Percentiles rank a stretch among this genome's conserved stretches.
phyloP scores from a whole-genome alignment of 2,329 filamentous ascomycete species.

The Exserohilum rostratum region DNA sequence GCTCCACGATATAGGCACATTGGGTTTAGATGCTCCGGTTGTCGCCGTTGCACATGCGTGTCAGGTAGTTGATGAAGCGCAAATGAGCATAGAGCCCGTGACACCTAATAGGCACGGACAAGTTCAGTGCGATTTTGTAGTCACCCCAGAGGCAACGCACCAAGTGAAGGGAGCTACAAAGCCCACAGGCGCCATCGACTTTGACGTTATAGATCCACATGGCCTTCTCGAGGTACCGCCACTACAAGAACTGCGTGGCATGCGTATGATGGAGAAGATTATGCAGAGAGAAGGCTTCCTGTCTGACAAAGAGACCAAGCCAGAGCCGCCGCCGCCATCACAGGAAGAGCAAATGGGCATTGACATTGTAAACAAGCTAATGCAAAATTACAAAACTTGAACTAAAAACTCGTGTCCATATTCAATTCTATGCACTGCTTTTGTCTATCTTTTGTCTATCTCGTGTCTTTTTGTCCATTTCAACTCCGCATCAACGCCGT shows the following conservation, averaged over 20 bases:
- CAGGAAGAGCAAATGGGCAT: slow-evolving; percentile 43
- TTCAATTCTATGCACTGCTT: slow-evolving; percentile 49
- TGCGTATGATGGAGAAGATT: slow-evolving; percentile 45
- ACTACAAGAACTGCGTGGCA: slow-evolving; percentile 45
- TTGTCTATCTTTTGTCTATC: too few relatives aligned
- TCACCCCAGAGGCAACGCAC: slow-evolving; percentile 45
- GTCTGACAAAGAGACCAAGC: slow-evolving; percentile 10
- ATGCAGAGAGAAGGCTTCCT: slow-evolving; percentile 32
- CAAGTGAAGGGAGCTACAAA: slow-evolving; percentile 40
- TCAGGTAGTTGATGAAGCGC: slow-evolving; percentile 48
- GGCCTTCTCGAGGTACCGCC: slow-evolving; percentile 50
- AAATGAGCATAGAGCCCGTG: slow-evolving; percentile 26
- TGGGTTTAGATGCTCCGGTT: slow-evolving; percentile 34
- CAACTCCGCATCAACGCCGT: too few relatives aligned
- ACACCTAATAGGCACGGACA: slow-evolving; percentile 44
- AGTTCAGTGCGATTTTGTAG: slow-evolving; percentile 51
- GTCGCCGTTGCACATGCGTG: slow-evolving; percentile 51
- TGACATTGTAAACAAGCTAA: slow-evolving; percentile 40
- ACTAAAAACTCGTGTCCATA: slow-evolving; percentile 26
- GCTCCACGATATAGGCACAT: slow-evolving; percentile 43
- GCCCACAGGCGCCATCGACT: slow-evolving; percentile 48
- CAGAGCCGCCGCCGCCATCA: slow-evolving; percentile 15
- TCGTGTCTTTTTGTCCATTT: too few relatives aligned
- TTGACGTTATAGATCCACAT: slow-evolving; percentile 44
- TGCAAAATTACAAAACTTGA: slow-evolving; percentile 36